Evolutionary conservation across 1,284 basidiomycete species (phyloP), one percentile per base, ranked within the genome.

Genomic region (Fomes fomentarius): DNA sequence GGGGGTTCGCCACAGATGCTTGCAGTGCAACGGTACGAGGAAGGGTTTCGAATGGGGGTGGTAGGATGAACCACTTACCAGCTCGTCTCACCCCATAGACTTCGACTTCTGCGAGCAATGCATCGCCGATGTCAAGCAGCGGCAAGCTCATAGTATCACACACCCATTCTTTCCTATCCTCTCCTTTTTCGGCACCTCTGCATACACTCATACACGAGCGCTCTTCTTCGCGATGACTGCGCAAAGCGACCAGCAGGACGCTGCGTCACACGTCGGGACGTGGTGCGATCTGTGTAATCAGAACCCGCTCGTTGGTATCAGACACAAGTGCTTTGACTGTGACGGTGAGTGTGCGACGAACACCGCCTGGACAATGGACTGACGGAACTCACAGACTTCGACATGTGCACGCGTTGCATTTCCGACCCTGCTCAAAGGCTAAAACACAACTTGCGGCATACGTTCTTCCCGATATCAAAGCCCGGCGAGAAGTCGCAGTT

Each of bases 51-150:
- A n/a, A n/a, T n/a, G n/a, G n/a, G n/a, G n/a, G n/a, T n/a, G n/a
- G n/a, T n/a, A n/a, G n/a, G n/a, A n/a, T n/a, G n/a, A n/a, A n/a
- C n/a, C n/a, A n/a, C n/a, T n/a, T n/a, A n/a, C n/a, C n/a, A 1
- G 11, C 4, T 21, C 28, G 26, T 11, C 12, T 30, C 30, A 44
- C 22, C 15, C 25, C 21, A 9, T 24, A 63, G 61, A 63, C 67
- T 91, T 83, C 65, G 90, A 92, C 67, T 72, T 91, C 39, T 92
- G 90, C 68, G 76, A 79, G 0, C 6, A 58, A 1, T 91, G 89
- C 66, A 73, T 84, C 34, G 60, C 60, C 12, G 28, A 57, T 22
- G 50, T 54, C 5, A 10, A 22, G 33, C 55, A 50, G 52, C 53
- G 63, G 5, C 31, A 47, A 1, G 11, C 7, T 6, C 66, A 69